Evolutionary conservation across 495 filamentous ascomycete genomes (phyloP).

Genomic region (Letharia columbiana): DNA sequence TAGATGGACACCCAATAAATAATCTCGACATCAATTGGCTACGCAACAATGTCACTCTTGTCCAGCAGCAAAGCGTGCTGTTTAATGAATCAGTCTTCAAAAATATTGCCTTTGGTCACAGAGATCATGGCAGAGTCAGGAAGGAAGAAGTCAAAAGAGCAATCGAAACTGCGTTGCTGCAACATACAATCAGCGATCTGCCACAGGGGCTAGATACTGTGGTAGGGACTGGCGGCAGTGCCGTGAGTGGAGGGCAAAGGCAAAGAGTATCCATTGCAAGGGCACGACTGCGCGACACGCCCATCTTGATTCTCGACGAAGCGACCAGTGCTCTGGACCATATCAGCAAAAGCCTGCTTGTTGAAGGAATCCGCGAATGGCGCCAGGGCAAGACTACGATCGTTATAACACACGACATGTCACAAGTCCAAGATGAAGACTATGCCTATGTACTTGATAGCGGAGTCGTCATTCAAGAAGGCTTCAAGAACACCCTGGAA

Average conservation of each 20-base stretch:
- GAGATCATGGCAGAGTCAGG: slow-evolving; percentile 40
- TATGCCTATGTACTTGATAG: slow-evolving; percentile 75
- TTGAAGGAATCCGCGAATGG: slow-evolving; percentile 62
- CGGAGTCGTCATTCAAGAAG: slow-evolving; percentile 61
- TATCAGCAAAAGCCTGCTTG: slow-evolving; percentile 58
- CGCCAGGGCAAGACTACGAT: slow-evolving; percentile 69
- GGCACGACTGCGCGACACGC: slow-evolving; percentile 68
- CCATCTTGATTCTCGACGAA: slow-evolving; percentile 77
- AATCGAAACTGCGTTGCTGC: slow-evolving; percentile 58
- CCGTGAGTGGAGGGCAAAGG: slow-evolving; percentile 78
- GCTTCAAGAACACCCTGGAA: slow-evolving; percentile 45
- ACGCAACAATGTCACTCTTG: slow-evolving; percentile 65
- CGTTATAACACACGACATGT: slow-evolving; percentile 83
- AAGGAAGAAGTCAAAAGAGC: slow-evolving; percentile 46
- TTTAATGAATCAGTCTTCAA: slow-evolving; percentile 75
- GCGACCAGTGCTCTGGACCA: slow-evolving; percentile 74
- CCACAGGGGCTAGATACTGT: slow-evolving; percentile 66
- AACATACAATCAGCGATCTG: slow-evolving; percentile 60
- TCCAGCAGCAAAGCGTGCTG: slow-evolving; percentile 74
- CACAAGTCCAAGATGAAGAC: slow-evolving; percentile 65
- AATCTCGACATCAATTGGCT: slow-evolving; percentile 63
- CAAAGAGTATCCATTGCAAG: slow-evolving; percentile 72
- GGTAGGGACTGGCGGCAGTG: slow-evolving; percentile 59
- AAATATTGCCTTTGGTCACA: slow-evolving; percentile 72
- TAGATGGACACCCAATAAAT: slow-evolving; percentile 60